Base-by-base conservation (phyloP, 495 filamentous ascomycete genomes). In the Tuber borchii region DNA sequence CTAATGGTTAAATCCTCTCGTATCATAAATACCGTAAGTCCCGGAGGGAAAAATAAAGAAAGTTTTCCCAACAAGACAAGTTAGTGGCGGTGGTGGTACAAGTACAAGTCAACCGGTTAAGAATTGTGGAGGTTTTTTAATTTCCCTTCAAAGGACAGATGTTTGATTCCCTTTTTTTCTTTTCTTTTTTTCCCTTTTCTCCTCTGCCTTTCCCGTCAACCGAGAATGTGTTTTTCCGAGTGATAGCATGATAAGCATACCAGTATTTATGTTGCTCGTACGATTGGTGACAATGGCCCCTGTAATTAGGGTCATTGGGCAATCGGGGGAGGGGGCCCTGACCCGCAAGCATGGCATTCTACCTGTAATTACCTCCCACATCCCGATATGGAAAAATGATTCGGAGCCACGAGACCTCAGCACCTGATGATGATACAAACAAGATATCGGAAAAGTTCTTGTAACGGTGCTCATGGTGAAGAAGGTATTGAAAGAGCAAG, bases 51-150 rank as follows among this genome's bases (percentile, higher is more conserved):
- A 46, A 46, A 46, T 46, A 46, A 46, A 46, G 45, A 46, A 65
- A 65, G 56, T 34, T 65, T 65, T 34, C 56, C 56, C 56, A 65
- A 65, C 56, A 65, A 65, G 56, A 65, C 56, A 65, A 65, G 56
- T 65, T 34, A 34, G 56, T 17, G 56, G 56, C 17, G 31, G 56
- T 43, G 42, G 42, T 42, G 9, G 9, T 42, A 42, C 40, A 7
- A 7, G 40, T 34, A 65, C 56, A 26, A 65, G 26, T 65, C 34
- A 65, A 34, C 56, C 56, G 56, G 56, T 17, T 34, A 17, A 6
- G 26, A 65, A 65, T 65, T 65, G 56, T 65, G 26, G 56, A 65
- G 26, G 26, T 34, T 65, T 65, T 40, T 65, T 65, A 65, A 65
- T 65, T 65, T 65, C 56, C 26, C 26, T 34, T 65, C 3, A 34